These are phyloP conservation scores for Cardamine chenopodiifolia DNA, from an alignment of 345 rosid species.

Conservation along the genomic window DNA sequence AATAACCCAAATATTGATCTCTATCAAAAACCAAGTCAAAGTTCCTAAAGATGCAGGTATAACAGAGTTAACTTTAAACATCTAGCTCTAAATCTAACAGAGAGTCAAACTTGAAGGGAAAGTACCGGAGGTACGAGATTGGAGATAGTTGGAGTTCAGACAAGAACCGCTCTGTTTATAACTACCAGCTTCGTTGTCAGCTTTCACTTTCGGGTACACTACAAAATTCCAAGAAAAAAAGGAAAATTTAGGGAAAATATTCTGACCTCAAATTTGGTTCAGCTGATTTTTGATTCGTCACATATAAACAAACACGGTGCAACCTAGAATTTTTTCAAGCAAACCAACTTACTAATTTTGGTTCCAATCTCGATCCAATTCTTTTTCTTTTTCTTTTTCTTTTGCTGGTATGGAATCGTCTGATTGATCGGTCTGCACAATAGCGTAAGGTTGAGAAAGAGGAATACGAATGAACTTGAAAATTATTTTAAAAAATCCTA, in stretches of 20 bases:
- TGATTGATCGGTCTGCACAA: conserved; percentile 8
- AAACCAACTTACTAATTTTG: conserved; percentile 28
- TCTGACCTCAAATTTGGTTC: neutral
- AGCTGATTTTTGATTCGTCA: conserved; percentile 2
- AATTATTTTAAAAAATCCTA: neutral
- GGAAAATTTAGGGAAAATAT: neutral
- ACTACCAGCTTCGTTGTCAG: neutral
- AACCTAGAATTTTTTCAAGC: neutral
- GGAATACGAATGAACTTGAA: neutral
- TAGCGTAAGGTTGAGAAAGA: conserved; percentile 28
- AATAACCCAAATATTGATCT: neutral
- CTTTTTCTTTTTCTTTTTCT: neutral
- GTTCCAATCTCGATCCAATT: neutral
- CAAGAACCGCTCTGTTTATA: conserved; percentile 24
- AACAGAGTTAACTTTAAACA: no score
- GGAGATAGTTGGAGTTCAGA: conserved; percentile 21
- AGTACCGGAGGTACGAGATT: conserved; percentile 30
- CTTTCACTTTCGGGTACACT: conserved; percentile 42
- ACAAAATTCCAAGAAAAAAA: conserved; percentile 5
- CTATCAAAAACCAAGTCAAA: conserved; percentile 6
- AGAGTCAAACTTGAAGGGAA: neutral
- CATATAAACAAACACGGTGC: neutral
- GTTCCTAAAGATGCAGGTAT: no score
- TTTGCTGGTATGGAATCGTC: neutral
- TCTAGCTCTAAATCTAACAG: neutral